phyloP scores from a whole-genome alignment of 139 green algal species.

The Tetratostichococcus sp. region DNA sequence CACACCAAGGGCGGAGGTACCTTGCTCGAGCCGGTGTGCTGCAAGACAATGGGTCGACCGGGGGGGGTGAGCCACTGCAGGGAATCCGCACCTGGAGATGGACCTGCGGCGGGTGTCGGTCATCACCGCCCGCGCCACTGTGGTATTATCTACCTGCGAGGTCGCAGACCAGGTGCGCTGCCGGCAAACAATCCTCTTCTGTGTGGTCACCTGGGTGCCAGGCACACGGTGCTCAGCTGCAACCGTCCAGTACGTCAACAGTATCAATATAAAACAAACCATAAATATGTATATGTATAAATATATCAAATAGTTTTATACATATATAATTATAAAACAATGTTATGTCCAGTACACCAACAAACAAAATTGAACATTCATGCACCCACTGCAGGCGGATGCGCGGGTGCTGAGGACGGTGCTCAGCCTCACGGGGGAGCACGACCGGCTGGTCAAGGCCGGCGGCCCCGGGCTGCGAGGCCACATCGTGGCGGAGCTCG shows the following conservation, averaged over 20 bases:
- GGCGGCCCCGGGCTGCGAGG: conserved; percentile 23
- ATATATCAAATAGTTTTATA: too few species aligned
- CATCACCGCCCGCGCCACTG: conserved; percentile 33
- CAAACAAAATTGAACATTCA: not conserved
- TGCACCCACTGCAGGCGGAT: not conserved
- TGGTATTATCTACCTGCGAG: conserved; percentile 42
- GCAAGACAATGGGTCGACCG: too few species aligned
- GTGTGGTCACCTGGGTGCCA: too few species aligned
- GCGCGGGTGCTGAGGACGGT: conserved; percentile 38
- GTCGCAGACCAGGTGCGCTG: conserved; percentile 4
- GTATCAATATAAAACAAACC: too few species aligned
- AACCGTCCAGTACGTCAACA: too few species aligned
- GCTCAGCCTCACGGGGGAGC: conserved; percentile 38
- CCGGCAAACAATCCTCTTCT: too few species aligned
- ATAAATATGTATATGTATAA: too few species aligned
- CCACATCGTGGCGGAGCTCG: conserved; percentile 50
- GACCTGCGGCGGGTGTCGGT: conserved; percentile 52
- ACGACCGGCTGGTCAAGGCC: conserved; percentile 18
- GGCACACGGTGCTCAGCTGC: too few species aligned
- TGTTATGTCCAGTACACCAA: too few species aligned
- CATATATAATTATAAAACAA: too few species aligned
- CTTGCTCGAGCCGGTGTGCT: not conserved
- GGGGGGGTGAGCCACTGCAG: too few species aligned
- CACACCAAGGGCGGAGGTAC: not conserved
- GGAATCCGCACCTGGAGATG: conserved; percentile 36